A percentile compares a stretch with the other conserved stretches of the same genome.
Evolutionary conservation across 345 rosid genomes (phyloP).

Genomic region (Dipteronia sinensis): DNA sequence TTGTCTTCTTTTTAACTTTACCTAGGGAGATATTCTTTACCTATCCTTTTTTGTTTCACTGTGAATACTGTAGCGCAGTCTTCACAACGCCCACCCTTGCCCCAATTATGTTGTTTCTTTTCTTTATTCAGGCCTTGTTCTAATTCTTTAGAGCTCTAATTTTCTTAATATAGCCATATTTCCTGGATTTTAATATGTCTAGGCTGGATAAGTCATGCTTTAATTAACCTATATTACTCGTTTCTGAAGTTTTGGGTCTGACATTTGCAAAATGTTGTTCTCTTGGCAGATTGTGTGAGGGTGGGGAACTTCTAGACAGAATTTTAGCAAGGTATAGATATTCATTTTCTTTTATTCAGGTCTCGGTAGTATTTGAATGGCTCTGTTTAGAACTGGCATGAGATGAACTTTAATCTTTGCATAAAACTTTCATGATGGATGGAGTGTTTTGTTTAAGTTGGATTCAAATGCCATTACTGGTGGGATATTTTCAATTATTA

Average conservation of each 20-base stretch:
- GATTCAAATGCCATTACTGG: neutral
- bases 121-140: too few relatives aligned
- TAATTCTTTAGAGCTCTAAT: neutral
- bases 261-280: slow-evolving; percentile 20
- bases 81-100: neutral
- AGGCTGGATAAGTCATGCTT: neutral
- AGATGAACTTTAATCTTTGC: neutral
- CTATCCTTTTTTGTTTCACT: neutral
- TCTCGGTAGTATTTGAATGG: slow-evolving; percentile 13
- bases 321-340: slow-evolving; percentile 64
- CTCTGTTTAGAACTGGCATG: neutral
- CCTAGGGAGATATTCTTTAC: slow-evolving; percentile 13
- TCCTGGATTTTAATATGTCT: neutral
- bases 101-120: neutral
- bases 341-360: neutral
- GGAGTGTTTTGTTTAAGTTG: neutral
- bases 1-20: slow-evolving; percentile 29
- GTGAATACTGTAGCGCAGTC: neutral
- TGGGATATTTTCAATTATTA: neutral
- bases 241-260: slow-evolving; percentile 4
- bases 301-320: slow-evolving; percentile 85
- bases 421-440: neutral
- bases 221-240: neutral
- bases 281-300: slow-evolving; percentile 70
- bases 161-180: neutral